These are phyloP conservation scores for Nitzschia palea DNA, from an alignment of 108 stramenopile genomes.

Conservation along the genomic window DNA sequence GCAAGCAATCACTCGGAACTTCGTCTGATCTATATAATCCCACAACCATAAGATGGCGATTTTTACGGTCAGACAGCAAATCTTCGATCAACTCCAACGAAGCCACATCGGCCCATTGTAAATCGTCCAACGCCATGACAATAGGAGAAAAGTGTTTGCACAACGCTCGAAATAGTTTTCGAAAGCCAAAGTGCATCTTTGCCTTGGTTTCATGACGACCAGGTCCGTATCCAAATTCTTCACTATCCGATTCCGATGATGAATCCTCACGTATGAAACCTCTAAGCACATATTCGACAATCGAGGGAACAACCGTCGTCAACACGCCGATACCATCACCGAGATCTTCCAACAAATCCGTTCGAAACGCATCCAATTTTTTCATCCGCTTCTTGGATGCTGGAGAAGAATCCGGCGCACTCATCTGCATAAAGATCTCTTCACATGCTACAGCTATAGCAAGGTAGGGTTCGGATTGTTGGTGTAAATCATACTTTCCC, in stretches of 20 bases:
- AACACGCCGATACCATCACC: neutral
- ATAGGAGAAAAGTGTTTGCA: slow-evolving; percentile 1
- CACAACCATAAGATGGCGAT: slow-evolving; percentile 15
- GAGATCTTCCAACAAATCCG: neutral
- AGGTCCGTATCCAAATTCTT: neutral
- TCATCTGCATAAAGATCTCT: neutral
- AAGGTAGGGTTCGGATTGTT: neutral
- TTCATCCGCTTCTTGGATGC: neutral
- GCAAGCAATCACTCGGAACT: neutral
- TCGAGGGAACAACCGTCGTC: neutral
- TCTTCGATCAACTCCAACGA: slow-evolving; percentile 45
- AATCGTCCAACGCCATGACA: slow-evolving; percentile 52
- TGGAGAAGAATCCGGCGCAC: neutral
- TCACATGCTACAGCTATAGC: neutral
- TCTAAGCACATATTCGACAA: neutral
- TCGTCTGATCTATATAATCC: slow-evolving; percentile 19
- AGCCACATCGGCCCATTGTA: slow-evolving; percentile 60
- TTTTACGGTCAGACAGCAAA: slow-evolving; percentile 18
- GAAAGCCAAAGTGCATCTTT: slow-evolving; percentile 14
- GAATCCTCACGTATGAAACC: neutral
- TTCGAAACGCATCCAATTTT: neutral
- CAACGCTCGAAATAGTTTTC: neutral
- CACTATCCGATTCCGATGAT: neutral
- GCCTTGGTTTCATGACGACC: neutral
- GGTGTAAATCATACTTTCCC: slow-evolving; percentile 6